Conservation (phyloP, 2,329 filamentous ascomycete species). For the Alternaria sp. region DNA sequence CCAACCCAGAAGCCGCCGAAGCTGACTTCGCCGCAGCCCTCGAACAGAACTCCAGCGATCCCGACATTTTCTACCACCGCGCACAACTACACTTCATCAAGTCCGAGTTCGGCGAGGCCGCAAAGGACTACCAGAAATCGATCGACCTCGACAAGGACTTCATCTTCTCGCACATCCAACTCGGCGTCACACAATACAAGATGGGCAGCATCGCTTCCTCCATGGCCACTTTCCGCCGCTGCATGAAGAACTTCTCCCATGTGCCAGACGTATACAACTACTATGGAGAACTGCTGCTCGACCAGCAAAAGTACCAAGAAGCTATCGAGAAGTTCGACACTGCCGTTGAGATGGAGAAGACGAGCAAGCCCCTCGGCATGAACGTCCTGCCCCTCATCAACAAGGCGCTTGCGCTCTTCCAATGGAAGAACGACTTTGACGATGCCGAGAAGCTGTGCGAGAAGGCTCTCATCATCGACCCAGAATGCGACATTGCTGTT, state of each 20-base stretch:
- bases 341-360: slow-evolving; percentile 98
- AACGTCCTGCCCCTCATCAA: slow-evolving; percentile 98
- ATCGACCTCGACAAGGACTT: slow-evolving; percentile 96
- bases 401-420: slow-evolving; percentile 95
- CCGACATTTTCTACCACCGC: slow-evolving; percentile 98
- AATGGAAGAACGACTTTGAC: slow-evolving; percentile 96
- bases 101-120: slow-evolving; percentile 88
- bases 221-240: slow-evolving; percentile 97
- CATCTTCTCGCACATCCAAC: slow-evolving; percentile 99
- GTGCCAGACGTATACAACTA: slow-evolving; percentile 99
- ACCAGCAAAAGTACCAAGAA: slow-evolving; percentile 94
- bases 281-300: slow-evolving; percentile 94
- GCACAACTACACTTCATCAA: slow-evolving; percentile 99
- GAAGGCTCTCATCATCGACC: slow-evolving; percentile 96
- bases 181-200: slow-evolving; percentile 99
- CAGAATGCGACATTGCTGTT: slow-evolving; percentile 97
- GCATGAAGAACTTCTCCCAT: slow-evolving; percentile 97
- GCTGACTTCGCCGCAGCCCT: slow-evolving; percentile 88
- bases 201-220: slow-evolving; percentile 97
- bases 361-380: slow-evolving; percentile 91
- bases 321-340: slow-evolving; percentile 98
- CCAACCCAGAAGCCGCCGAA: slow-evolving; percentile 84
- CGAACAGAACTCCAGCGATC: slow-evolving; percentile 84
- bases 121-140: slow-evolving; percentile 99
- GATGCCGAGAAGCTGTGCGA: slow-evolving; percentile 97